phyloP scores from a whole-genome alignment of 1,139 yeast species.

The Zygoascus sp. region DNA sequence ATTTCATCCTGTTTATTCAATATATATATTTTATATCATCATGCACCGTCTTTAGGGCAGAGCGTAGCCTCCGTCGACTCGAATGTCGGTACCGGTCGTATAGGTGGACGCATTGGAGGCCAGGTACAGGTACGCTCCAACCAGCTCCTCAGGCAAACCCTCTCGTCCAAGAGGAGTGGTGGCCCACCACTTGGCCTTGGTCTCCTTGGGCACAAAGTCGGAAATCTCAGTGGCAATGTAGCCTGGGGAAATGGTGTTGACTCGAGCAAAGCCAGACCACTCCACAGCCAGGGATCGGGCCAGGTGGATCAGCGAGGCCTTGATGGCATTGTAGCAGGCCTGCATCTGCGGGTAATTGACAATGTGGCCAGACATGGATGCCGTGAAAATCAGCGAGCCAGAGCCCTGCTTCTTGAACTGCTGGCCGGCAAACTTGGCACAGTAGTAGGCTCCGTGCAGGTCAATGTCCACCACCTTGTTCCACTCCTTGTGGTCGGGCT shows the following conservation, averaged over 20 bases:
- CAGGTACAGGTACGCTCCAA: slow-evolving; percentile 80
- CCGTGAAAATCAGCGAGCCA: slow-evolving; percentile 80
- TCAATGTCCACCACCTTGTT: slow-evolving; percentile 65
- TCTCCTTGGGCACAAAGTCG: slow-evolving; percentile 51
- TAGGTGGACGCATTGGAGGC: slow-evolving; percentile 85
- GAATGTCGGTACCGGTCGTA: slow-evolving; percentile 78
- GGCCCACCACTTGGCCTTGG: slow-evolving; percentile 59
- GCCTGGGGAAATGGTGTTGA: slow-evolving; percentile 82
- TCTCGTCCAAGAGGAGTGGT: slow-evolving; percentile 82
- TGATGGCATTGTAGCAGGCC: slow-evolving; percentile 87
- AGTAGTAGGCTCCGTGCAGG: slow-evolving; percentile 70
- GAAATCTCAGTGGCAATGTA: slow-evolving; percentile 73
- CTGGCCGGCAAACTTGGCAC: slow-evolving; percentile 66
- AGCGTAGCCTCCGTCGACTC: slow-evolving; percentile 81
- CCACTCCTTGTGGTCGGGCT: slow-evolving; percentile 57
- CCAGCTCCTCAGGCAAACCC: slow-evolving; percentile 71
- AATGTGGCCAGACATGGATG: slow-evolving; percentile 86
- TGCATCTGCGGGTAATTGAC: slow-evolving; percentile 86
- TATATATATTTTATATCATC: background rate
- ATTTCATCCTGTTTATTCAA: too few relatives aligned
- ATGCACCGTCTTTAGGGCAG: slow-evolving; percentile 23
- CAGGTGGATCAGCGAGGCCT: slow-evolving; percentile 79
- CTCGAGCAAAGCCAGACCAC: slow-evolving; percentile 87
- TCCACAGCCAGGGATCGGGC: slow-evolving; percentile 81
- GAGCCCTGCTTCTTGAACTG: slow-evolving; percentile 63